Evolutionary conservation across 2,329 filamentous ascomycete species (phyloP).

Genomic region (Diaporthe citriasiana): DNA sequence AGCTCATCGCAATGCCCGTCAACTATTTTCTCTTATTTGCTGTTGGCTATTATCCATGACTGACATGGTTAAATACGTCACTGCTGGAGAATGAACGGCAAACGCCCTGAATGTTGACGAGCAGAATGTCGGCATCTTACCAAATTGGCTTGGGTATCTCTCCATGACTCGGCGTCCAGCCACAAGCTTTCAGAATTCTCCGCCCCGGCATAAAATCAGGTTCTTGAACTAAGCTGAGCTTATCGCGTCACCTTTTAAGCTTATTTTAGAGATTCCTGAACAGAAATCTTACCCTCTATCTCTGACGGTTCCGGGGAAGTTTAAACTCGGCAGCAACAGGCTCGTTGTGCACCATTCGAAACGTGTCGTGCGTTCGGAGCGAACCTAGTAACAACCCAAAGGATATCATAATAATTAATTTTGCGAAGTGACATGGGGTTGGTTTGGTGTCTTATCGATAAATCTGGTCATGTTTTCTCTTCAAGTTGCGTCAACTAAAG

Average conservation of each 20-base stretch:
- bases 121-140: no score
- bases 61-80: no score
- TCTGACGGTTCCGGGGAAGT: background rate
- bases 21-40: no score
- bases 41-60: no score
- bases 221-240: background rate
- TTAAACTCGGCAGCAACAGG: background rate
- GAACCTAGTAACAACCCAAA: background rate
- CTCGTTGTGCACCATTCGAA: background rate
- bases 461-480: background rate
- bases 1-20: no score
- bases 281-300: no score
- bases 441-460: background rate
- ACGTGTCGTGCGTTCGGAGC: background rate
- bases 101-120: background rate
- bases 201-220: background rate
- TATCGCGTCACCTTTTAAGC: background rate
- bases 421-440: background rate
- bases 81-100: no score
- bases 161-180: background rate
- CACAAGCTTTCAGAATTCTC: constrained; percentile 16
- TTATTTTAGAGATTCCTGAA: constrained; percentile 2
- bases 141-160: background rate
- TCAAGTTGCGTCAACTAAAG: background rate
- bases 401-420: no score